These are phyloP conservation scores for Podaxis sp. DNA, from an alignment of 768 basidiomycete genomes.

Conservation along the genomic window DNA sequence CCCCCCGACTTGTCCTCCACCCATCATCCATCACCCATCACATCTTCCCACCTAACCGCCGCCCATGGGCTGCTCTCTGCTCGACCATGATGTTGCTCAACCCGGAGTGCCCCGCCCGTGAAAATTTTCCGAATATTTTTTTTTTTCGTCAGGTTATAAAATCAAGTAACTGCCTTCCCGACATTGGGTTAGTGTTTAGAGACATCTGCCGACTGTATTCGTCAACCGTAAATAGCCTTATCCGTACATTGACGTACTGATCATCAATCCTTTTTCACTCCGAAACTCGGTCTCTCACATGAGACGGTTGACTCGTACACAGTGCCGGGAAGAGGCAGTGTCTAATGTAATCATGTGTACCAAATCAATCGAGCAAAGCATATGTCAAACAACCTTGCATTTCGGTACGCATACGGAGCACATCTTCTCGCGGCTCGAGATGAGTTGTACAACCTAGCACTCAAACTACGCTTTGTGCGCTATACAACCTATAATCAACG, in stretches of 20 bases:
- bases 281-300: background rate
- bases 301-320: background rate
- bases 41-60: background rate
- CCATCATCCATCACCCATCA: background rate
- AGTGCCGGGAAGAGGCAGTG: background rate
- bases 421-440: background rate
- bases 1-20: background rate
- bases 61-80: background rate
- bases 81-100: background rate
- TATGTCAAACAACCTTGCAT: background rate
- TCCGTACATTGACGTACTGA: background rate
- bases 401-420: background rate
- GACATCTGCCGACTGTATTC: background rate
- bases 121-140: background rate
- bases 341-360: background rate
- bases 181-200: background rate
- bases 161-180: too few relatives aligned
- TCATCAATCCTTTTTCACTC: background rate
- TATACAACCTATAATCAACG: background rate
- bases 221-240: background rate
- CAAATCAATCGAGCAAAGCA: background rate
- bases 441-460: background rate
- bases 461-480: background rate
- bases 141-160: background rate
- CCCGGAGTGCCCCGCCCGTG: background rate